Evolutionary conservation across 306 rosid genomes (phyloP).

Genomic region (Myrica gale): DNA sequence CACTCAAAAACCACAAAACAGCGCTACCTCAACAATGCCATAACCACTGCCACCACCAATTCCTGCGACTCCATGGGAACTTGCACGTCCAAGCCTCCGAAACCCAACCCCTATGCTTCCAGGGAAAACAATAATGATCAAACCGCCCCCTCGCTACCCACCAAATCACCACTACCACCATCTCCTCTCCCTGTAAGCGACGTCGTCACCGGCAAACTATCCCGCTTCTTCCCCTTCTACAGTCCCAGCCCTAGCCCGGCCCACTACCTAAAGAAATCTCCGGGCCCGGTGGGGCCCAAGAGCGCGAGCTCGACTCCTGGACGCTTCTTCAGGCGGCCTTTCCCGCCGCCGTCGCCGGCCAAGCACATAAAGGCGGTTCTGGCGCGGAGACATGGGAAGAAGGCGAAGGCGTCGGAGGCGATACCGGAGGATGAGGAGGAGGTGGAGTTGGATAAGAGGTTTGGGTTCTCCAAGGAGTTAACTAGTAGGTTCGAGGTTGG

Average conservation of each 20-base stretch:
- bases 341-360: conserved; percentile 98
- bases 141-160: conserved; percentile 44
- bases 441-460: conserved; percentile 85
- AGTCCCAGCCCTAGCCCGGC: conserved; percentile 55
- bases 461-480: conserved; percentile 92
- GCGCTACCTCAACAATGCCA: conserved; percentile 25
- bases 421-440: conserved; percentile 74
- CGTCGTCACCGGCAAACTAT: conserved; percentile 45
- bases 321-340: conserved; percentile 78
- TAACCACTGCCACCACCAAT: conserved; percentile 26
- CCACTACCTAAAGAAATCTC: conserved; percentile 59
- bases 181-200: conserved; percentile 44
- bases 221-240: conserved; percentile 87
- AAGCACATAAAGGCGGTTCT: conserved; percentile 81
- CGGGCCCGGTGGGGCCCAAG: conserved; percentile 34
- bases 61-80: conserved; percentile 59
- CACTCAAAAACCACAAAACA: neutral
- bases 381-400: conserved; percentile 76
- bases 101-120: conserved; percentile 60
- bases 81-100: conserved; percentile 87
- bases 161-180: conserved; percentile 42
- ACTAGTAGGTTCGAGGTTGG: conserved; percentile 75
- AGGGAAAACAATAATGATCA: conserved; percentile 38
- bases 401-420: conserved; percentile 44
- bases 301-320: conserved; percentile 82